Base-by-base conservation (phyloP, 345 rosid species). In the Firmiana major region DNA sequence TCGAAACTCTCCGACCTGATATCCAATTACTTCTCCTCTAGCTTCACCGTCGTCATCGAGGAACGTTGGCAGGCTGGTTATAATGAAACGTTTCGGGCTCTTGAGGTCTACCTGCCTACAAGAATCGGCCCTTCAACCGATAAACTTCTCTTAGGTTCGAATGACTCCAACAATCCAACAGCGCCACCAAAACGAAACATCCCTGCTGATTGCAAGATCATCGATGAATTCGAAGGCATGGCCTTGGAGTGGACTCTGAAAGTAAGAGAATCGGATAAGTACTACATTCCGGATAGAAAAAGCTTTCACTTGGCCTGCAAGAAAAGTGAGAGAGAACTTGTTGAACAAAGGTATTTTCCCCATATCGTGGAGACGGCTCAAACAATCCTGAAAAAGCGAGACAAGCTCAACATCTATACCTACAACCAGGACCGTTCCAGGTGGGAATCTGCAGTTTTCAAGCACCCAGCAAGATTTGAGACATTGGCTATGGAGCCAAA, bases 61-160 rank as follows among this genome's bases (percentile, higher is more conserved):
- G 85, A 84, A 10, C 85, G 83, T 3, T 84, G 85, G 85, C 72
- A 84, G 19, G 87, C 87, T 22, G 79, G 75, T 34, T 34, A 28
- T n/a, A 84, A 80, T 42, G 85, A 84, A 63, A 81, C 82, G 1
- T 84, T 76, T 42, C 80, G 82, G 0, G 86, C 86, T 0, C n/a
- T 55, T 7, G 82, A 84, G 69, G 71, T 81, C 42, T 84, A 84
- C 57, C 66, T 84, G 13, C 84, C 86, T 0, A 81, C 86, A n/a
- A 64, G 28, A 31, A 43, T 81, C n/a, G 79, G 78, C 5, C 17
- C 51, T 43, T 22, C 75, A 16, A 78, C 82, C 0, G 62, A 68
- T 5, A 66, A 75, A 15, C 75, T 82, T 11, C 77, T 84, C 6
- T 7, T 84, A 0, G 87, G 87, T 4, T 79, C 77, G 73, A 78